Base-by-base conservation (phyloP, 2,329 filamentous ascomycete genomes). In the Monosporascus sp. region DNA sequence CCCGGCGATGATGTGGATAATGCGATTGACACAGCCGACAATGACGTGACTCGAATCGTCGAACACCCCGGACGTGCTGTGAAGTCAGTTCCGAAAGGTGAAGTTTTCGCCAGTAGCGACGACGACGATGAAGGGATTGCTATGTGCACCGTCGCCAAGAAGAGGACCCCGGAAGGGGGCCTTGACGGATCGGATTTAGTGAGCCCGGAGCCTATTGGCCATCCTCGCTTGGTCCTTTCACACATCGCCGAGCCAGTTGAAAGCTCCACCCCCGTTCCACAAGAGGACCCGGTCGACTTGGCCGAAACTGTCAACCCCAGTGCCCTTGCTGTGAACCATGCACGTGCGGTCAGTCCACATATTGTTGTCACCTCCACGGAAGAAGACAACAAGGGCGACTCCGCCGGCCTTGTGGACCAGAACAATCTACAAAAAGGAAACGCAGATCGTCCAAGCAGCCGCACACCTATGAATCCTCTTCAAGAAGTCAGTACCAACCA, bases 91-190 rank as follows among this genome's bases (percentile, higher is more conserved):
- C 20, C 50, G 20, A 50, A 51, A 7, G 31, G 52, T 7, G 55
- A 57, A 19, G 53, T 51, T 8, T 27, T 31, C 19, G 48, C 24
- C 17, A 59, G 54, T 41, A 31, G 27, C 9, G 27, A 31, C 27
- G 55, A 58, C 22, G 57, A 60, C 14, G 65, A 67, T 27, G 65
- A 67, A 52, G 65, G 63, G 1, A 64, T 67, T 49, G 45, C 59
- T 49, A 67, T 66, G 65, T 55, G 49, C 43, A 49, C 37, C 37
- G 48, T 52, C 31, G 52, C 53, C 9, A 55, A 54, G 49, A 37
- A 43, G 43, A 43, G 38, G 7, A 2, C 43, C 5, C 9, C 17
- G 3, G 35, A 20, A 48, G 44, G 43, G n/a, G 43, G 22, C 11
- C 41, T 50, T 44, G 37, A 47, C 7, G 37, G n/a, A 5, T 27